phyloP scores from a whole-genome alignment of 306 rosid species.

The Citrullus mucosospermus region DNA sequence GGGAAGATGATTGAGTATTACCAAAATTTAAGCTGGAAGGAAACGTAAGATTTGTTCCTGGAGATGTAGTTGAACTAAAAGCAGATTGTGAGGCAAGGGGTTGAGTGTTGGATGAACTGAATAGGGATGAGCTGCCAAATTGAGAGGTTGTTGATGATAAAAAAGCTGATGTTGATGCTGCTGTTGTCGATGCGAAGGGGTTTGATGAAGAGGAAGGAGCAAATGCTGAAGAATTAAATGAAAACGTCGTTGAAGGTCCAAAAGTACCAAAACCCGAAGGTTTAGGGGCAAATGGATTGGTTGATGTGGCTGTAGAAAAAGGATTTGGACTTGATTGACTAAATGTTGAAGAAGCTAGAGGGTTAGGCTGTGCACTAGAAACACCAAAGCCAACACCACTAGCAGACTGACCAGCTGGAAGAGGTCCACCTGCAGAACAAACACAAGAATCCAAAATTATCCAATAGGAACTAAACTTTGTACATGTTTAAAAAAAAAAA shows the following conservation, averaged over 20 bases:
- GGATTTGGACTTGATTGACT: conserved; percentile 56
- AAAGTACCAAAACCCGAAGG: conserved; percentile 42
- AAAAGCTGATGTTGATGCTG: conserved; percentile 21
- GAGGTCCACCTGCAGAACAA: conserved; percentile 63
- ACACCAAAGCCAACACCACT: conserved; percentile 38
- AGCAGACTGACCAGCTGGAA: conserved; percentile 44
- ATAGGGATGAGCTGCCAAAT: conserved; percentile 34
- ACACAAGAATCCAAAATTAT: not conserved
- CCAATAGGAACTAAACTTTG: not conserved
- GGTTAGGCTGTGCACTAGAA: conserved; percentile 38
- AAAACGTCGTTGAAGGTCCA: conserved; percentile 35
- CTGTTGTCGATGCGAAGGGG: conserved; percentile 30
- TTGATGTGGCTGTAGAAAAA: conserved; percentile 34
- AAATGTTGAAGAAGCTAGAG: conserved; percentile 39
- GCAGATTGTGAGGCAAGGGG: conserved; percentile 20
- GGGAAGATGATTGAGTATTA: conserved; percentile 40
- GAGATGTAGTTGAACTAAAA: conserved; percentile 37
- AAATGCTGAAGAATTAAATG: conserved; percentile 53
- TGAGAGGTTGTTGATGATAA: conserved; percentile 32
- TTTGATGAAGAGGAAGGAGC: conserved; percentile 35
- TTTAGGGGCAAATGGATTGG: conserved; percentile 60
- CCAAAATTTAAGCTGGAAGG: conserved; percentile 32
- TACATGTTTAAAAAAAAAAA: not conserved
- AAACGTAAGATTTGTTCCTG: conserved; percentile 36
- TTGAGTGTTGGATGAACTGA: conserved; percentile 25